Base-by-base conservation (phyloP, 345 rosid species). In the Eutrema yunnanense region DNA sequence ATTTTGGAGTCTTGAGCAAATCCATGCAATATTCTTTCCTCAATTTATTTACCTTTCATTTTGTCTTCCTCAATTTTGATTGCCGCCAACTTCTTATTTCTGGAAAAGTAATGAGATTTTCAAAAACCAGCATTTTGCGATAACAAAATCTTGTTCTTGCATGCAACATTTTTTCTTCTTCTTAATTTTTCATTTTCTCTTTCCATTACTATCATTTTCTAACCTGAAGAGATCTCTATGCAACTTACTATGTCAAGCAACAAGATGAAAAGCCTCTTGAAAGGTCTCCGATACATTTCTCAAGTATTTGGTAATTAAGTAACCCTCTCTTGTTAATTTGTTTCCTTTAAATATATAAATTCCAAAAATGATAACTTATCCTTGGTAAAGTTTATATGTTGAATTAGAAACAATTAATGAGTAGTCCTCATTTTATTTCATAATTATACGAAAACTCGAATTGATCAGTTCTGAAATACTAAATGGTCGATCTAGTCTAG, bases 251-350 rank as follows among this genome's bases (percentile, higher is more conserved):
- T 85, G 85, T 77, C 89, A 53, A 87, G 83, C 87, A 73, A 75
- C 71, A 89, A 83, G 85, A 82, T 90, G 93, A 90, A 90, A 77
- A 88, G 93, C 74, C 89, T 90, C 36, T 71, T 90, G 46, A 90
- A 82, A 70, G 93, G 93, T 51, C 83, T 90, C 2, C 75, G 93
- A 76, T 90, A 86, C 80, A 90, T 90, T 52, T 86, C 92, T 77
- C 87, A 88, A 69, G 86, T 90, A 26, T 90, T 90, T 77, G 96
- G 96, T 90, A 69, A 47, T 66, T 50, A 55, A 53, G 58, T 40
- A 47, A 2, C 26, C 37, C 42, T 57, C 44, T 54, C 2, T 19
- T n/a, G n/a, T n/a, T n/a, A n/a, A n/a, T n/a, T n/a, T n/a, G n/a
- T n/a, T 51, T 37, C 27, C 9, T 48, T 19, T 4, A 14, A 1